phyloP scores from a whole-genome alignment of 345 rosid genomes.

The Gossypium thurberi region DNA sequence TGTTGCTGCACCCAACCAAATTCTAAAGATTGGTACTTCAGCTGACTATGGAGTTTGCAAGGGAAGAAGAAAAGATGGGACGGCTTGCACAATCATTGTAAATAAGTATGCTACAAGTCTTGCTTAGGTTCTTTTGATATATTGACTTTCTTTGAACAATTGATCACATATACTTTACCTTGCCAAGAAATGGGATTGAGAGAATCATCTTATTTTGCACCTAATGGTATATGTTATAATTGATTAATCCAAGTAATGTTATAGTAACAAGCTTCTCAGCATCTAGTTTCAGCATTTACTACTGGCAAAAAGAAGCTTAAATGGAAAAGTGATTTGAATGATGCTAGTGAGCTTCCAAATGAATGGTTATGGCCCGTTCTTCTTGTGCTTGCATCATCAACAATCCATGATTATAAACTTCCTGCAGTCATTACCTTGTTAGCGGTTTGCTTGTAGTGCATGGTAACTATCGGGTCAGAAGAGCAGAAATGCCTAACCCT shows the following conservation, averaged over 20 bases:
- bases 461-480: not conserved
- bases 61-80: slow-evolving; percentile 73
- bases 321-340: not conserved
- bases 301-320: not conserved
- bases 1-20: slow-evolving; percentile 52
- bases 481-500: not conserved
- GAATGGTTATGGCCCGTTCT: not conserved
- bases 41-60: slow-evolving; percentile 86
- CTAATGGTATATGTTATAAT: not conserved
- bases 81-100: slow-evolving; percentile 55
- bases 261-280: not conserved
- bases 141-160: not conserved
- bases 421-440: not conserved
- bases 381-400: not conserved
- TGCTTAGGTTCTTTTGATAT: not conserved
- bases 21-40: slow-evolving; percentile 70
- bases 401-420: not conserved
- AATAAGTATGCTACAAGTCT: slow-evolving; percentile 49
- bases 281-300: not conserved
- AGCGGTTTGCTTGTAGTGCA: not conserved
- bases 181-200: not conserved
- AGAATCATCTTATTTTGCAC: not conserved
- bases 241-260: not conserved
- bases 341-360: not conserved
- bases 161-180: not conserved